Base-by-base conservation (phyloP, 2,329 filamentous ascomycete genomes). In the Graphium sp. region DNA sequence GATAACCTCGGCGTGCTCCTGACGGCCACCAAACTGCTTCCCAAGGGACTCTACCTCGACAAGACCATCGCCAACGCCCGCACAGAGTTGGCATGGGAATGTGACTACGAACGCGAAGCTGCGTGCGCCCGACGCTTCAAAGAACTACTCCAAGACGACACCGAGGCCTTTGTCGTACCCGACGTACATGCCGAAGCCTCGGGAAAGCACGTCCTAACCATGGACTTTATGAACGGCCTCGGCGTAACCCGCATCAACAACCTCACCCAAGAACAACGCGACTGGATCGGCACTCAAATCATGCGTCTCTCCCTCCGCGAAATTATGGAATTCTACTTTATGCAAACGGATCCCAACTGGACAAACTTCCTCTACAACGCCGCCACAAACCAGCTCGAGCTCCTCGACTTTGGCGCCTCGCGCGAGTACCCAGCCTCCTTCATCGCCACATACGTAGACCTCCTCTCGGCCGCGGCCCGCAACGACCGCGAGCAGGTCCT, bases 341-440 rank as follows among this genome's bases (percentile, higher is more conserved):
- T 98, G 89, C 89, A 98, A 56, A 98, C 89, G 5, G 89, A 98
- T 47, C 89, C 89, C 22, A 98, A 98, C 60, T 98, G 89, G 89
- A 95, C 87, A 19, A 98, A 98, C 53, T 98, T 98, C 51, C 63
- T 95, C 13, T 98, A 83, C 61, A 89, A 95, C 42, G 58, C 72
- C 2, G 41, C 58, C 13, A 71, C 64, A 4, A 58, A 72, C 41
- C 78, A 73, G 44, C 74, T 98, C 10, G 85, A 93, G 50, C 68
- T 98, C 1, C 73, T 98, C 29, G 91, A 98, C 53, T 98, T 98
- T 50, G 89, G 89, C 34, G 89, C 89, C 20, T 84, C 78, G 13
- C 67, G 89, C 41, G 87, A 84, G 39, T 98, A 75, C 46, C 83
- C 85, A 0, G 64, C 70, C 22, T 56, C 66, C 10, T 98, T 98